Evolutionary conservation across 495 filamentous ascomycete genomes (phyloP).

Genomic region (Aspergillus campestris): DNA sequence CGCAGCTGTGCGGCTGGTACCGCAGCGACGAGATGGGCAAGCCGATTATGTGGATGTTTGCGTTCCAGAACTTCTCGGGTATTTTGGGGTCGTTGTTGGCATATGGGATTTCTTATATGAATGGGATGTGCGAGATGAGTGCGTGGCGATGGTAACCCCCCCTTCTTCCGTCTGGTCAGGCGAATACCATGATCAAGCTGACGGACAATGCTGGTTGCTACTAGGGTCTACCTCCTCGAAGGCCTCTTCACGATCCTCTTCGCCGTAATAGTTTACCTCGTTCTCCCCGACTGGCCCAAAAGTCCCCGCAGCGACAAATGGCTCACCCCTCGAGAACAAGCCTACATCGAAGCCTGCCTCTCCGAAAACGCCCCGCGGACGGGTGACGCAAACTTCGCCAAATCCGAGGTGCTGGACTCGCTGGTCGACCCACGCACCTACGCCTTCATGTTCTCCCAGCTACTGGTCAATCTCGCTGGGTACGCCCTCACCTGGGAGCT

Average conservation of each 20-base stretch:
- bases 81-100: constrained; percentile 25
- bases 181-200: too few relatives aligned
- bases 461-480: constrained; percentile 21
- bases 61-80: constrained; percentile 18
- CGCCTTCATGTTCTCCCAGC: constrained; percentile 23
- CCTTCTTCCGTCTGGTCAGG: too few relatives aligned
- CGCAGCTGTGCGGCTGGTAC: constrained; percentile 32
- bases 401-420: constrained; percentile 24
- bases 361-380: constrained; percentile 30
- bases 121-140: constrained; percentile 19
- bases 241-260: constrained; percentile 31
- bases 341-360: constrained; percentile 31
- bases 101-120: constrained; percentile 27
- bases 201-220: background rate
- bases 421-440: constrained; percentile 22
- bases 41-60: constrained; percentile 23
- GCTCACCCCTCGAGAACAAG: constrained; percentile 34
- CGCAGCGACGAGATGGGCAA: constrained; percentile 29
- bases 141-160: constrained; percentile 26
- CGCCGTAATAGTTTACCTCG: constrained; percentile 18
- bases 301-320: constrained; percentile 17
- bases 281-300: constrained; percentile 30
- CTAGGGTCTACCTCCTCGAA: constrained; percentile 27
- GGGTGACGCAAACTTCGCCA: constrained; percentile 23
- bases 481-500: constrained; percentile 23